Conservation (phyloP, 768 basidiomycete species). For the Botryobasidium botryosum region DNA sequence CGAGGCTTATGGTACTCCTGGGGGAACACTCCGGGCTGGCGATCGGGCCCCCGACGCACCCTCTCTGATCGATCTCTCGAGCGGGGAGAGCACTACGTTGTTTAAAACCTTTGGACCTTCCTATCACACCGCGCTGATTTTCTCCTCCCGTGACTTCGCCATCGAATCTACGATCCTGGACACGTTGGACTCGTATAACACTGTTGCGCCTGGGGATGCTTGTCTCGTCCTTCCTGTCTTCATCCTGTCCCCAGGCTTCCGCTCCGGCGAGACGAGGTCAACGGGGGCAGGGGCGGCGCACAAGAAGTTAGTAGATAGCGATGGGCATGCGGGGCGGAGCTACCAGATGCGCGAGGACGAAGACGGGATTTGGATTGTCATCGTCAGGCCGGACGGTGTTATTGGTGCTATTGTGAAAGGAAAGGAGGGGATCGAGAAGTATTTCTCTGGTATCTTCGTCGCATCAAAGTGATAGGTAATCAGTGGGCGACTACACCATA, state of each 20-base stretch:
- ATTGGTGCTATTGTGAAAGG: constrained; percentile 10
- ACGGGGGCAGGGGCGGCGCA: neutral
- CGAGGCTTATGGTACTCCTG: constrained; percentile 11
- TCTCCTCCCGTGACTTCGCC: too few relatives aligned
- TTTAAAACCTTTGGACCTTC: constrained; percentile 22
- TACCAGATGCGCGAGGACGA: too few relatives aligned
- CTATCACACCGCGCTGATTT: constrained; percentile 28
- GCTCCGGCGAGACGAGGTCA: neutral
- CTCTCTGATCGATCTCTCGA: too few relatives aligned
- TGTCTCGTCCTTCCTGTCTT: neutral
- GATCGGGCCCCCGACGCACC: constrained; percentile 34
- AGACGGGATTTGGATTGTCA: too few relatives aligned
- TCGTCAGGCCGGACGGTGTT: constrained; percentile 14
- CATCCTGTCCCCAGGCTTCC: neutral
- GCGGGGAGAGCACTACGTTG: constrained; percentile 16
- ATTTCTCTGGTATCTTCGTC: constrained; percentile 5
- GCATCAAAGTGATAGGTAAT: too few relatives aligned
- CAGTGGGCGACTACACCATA: too few relatives aligned
- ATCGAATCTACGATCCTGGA: constrained; percentile 14
- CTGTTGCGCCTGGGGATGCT: neutral
- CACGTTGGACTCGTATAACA: constrained; percentile 8
- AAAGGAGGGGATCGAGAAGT: constrained; percentile 6
- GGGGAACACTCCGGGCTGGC: constrained; percentile 23
- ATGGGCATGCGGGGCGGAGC: neutral
- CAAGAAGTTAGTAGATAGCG: neutral